Evolutionary conservation across 495 filamentous ascomycete genomes (phyloP).

Genomic region (Hypoxylon lenormandii): DNA sequence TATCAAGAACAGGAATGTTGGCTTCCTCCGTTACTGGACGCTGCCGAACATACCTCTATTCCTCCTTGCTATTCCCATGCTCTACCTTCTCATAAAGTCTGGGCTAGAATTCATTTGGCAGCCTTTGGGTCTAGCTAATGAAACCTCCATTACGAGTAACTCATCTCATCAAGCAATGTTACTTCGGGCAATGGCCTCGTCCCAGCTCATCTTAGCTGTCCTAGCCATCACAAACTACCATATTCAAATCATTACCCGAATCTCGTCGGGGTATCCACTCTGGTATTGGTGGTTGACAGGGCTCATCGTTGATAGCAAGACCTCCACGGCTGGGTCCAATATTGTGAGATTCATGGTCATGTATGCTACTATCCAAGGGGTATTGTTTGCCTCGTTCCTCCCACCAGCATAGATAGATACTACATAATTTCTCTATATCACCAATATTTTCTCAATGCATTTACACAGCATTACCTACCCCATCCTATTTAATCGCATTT

Average conservation of each 20-base stretch:
- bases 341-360: conserved; percentile 72
- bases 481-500: too few relatives aligned
- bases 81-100: conserved; percentile 74
- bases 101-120: conserved; percentile 61
- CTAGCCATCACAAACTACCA: conserved; percentile 84
- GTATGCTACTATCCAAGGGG: conserved; percentile 84
- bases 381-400: conserved; percentile 89
- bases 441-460: neutral
- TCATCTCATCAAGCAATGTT: conserved; percentile 35
- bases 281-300: conserved; percentile 85
- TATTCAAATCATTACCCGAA: conserved; percentile 89
- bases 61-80: conserved; percentile 80
- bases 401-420: conserved; percentile 78
- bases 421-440: neutral
- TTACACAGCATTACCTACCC: neutral
- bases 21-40: conserved; percentile 92
- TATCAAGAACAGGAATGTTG: conserved; percentile 73
- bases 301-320: conserved; percentile 50
- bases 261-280: conserved; percentile 87
- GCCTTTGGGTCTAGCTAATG: conserved; percentile 16
- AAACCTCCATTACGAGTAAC: conserved; percentile 17
- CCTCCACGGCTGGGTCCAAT: conserved; percentile 44
- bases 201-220: conserved; percentile 76
- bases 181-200: conserved; percentile 71
- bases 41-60: conserved; percentile 88